Evolutionary conservation across 345 rosid genomes (phyloP).

Genomic region (Hibiscus syriacus): DNA sequence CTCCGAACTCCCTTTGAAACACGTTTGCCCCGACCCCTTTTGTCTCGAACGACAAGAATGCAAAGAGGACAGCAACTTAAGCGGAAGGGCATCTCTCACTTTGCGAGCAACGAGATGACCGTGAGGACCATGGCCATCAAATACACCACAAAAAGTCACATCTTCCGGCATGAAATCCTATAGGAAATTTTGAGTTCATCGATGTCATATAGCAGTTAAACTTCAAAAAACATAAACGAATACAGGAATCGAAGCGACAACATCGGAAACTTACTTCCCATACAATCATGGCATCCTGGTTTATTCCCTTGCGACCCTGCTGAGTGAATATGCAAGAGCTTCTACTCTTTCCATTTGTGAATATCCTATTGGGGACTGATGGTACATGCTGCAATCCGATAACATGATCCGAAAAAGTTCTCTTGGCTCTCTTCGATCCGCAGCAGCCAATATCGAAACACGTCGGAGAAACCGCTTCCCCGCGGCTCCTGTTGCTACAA

Average conservation of each 20-base stretch:
- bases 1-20: conserved; percentile 42
- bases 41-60: conserved; percentile 47
- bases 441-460: conserved; percentile 58
- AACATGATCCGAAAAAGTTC: conserved; percentile 61
- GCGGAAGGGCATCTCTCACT: conserved; percentile 88
- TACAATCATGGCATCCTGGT: conserved; percentile 97
- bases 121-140: conserved; percentile 99
- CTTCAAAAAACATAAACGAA: conserved; percentile 10
- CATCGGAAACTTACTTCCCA: conserved; percentile 81
- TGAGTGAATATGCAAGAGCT: conserved; percentile 90
- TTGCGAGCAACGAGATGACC: conserved; percentile 98
- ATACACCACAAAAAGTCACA: conserved; percentile 84
- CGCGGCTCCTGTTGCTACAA: conserved; percentile 70
- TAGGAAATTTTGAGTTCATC: conserved; percentile 15
- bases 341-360: conserved; percentile 74
- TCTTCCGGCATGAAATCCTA: conserved; percentile 94
- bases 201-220: conserved; percentile 8
- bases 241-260: conserved; percentile 9
- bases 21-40: conserved; percentile 34
- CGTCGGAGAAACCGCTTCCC: conserved; percentile 46
- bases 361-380: conserved; percentile 68
- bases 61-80: conserved; percentile 60
- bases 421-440: conserved; percentile 61
- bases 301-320: conserved; percentile 96
- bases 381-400: conserved; percentile 57